Evolutionary conservation across 2,329 filamentous ascomycete genomes (phyloP), one percentile per base, ranked within the genome.

Genomic region (Lithohypha guttulata): DNA sequence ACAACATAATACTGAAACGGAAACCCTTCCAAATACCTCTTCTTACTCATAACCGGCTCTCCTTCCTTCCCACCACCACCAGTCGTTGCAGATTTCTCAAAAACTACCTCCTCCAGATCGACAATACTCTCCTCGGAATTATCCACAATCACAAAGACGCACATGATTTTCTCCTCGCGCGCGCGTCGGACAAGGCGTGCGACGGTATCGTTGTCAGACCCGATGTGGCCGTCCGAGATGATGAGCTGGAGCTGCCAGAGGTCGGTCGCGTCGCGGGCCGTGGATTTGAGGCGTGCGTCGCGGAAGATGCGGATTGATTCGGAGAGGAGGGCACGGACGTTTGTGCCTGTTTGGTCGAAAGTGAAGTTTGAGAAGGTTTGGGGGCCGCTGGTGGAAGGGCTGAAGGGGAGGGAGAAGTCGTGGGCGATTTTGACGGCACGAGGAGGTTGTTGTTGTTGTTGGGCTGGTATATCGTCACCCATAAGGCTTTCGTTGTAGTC

Each of bases 1-100:
- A 98, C 84, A 41, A 98, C 65, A 59, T 96, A 99, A 65, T 95
- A 98, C 59, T 82, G 79, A 65, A 99, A 99, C 0, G 93, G 91
- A 61, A 98, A 98, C 6, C 79, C 81, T 59, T 98, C 93, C 51
- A 98, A 73, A 58, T 98, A 98, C 54, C 84, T 77, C 66, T 85
- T 81, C 59, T 93, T 86, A 53, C 81, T 79, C 41, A 95, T 75
- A 57, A 69, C 69, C 60, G 69, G 69, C 53, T 77, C 73, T 45
- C 66, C 79, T 64, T 64, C 77, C 7, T 31, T 39, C n/a, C 33
- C 52, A 64, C 59, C 73, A 61, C 53, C 65, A 45, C n/a, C n/a
- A n/a, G n/a, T n/a, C n/a, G 51, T 61, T 13, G 61, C 68, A 54
- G 84, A 79, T 43, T 72, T 73, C 47, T 81, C 74, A 55, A 96